Conservation (phyloP, 2,329 filamentous ascomycete genomes). For the Hypoxylon rubiginosum region DNA sequence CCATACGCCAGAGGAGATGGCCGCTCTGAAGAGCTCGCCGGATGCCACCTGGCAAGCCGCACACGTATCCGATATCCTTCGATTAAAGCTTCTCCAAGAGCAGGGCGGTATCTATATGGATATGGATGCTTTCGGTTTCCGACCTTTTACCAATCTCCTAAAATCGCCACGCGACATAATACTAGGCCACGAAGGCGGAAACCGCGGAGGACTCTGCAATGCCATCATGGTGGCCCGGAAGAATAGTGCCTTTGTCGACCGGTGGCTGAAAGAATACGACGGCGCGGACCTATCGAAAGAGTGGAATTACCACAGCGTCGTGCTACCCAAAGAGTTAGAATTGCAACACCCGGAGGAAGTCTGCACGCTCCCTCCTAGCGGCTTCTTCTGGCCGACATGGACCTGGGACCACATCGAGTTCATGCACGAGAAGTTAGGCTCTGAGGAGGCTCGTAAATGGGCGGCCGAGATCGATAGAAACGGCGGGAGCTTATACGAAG, state of each 20-base stretch:
- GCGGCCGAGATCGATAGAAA: slow-evolving; percentile 49
- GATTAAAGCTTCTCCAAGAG: slow-evolving; percentile 52
- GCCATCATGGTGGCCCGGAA: slow-evolving; percentile 55
- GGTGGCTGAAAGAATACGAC: slow-evolving; percentile 54
- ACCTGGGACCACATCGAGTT: slow-evolving; percentile 55
- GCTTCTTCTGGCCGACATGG: slow-evolving; percentile 59
- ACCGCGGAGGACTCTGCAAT: slow-evolving; percentile 56
- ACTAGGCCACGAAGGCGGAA: slow-evolving; percentile 55
- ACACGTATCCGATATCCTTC: slow-evolving; percentile 55
- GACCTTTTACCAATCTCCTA: slow-evolving; percentile 50
- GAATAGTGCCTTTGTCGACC: slow-evolving; percentile 53
- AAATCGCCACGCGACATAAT: slow-evolving; percentile 51
- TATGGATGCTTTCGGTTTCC: slow-evolving; percentile 54
- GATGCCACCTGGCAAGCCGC: slow-evolving; percentile 51
- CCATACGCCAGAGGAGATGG: slow-evolving; percentile 51
- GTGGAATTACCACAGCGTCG: slow-evolving; percentile 57
- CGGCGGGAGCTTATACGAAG: slow-evolving; percentile 52
- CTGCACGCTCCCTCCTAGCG: slow-evolving; percentile 53
- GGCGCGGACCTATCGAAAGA: slow-evolving; percentile 51
- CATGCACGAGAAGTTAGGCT: slow-evolving; percentile 54
- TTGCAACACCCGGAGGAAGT: slow-evolving; percentile 50
- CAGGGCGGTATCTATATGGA: slow-evolving; percentile 56
- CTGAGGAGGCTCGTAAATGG: slow-evolving; percentile 50
- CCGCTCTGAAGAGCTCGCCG: slow-evolving; percentile 46
- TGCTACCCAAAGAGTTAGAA: slow-evolving; percentile 52